Evolutionary conservation across 2,329 filamentous ascomycete genomes (phyloP).

Genomic region (Colletotrichum sp.): DNA sequence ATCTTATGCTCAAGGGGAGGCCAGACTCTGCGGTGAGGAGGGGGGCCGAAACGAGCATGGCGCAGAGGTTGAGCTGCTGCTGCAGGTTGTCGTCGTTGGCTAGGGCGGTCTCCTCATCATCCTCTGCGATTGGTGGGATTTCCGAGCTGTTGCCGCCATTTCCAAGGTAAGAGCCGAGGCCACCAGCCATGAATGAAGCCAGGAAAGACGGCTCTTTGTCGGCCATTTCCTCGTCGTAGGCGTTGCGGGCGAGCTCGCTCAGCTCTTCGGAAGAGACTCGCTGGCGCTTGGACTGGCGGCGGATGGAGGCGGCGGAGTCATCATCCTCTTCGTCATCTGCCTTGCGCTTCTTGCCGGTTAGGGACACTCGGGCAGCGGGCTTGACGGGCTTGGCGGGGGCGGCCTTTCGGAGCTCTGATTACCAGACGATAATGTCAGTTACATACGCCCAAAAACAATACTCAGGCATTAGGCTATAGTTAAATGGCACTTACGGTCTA

Average conservation of each 20-base stretch:
- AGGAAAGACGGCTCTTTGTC: neutral
- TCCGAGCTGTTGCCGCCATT: neutral
- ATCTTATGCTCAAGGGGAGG: neutral
- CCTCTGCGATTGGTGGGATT: rapidly evolving
- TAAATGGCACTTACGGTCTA: neutral
- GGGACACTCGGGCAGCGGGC: neutral
- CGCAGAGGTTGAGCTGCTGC: neutral
- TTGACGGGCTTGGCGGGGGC: neutral
- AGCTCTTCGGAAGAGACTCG: neutral
- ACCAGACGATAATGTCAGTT: neutral
- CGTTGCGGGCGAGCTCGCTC: neutral
- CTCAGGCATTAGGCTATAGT: neutral
- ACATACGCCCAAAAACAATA: neutral
- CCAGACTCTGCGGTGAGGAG: neutral
- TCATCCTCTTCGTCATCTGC: neutral
- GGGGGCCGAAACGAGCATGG: neutral
- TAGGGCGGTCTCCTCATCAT: neutral
- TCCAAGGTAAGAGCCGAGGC: neutral
- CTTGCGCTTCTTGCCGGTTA: neutral
- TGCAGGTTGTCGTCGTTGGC: neutral
- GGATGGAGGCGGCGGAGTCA: neutral
- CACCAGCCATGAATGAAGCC: neutral
- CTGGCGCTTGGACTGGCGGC: neutral
- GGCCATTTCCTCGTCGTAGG: neutral
- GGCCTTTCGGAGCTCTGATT: neutral